Conservation (phyloP, 2,329 filamentous ascomycete species). For the Neodidymelliopsis sp. region DNA sequence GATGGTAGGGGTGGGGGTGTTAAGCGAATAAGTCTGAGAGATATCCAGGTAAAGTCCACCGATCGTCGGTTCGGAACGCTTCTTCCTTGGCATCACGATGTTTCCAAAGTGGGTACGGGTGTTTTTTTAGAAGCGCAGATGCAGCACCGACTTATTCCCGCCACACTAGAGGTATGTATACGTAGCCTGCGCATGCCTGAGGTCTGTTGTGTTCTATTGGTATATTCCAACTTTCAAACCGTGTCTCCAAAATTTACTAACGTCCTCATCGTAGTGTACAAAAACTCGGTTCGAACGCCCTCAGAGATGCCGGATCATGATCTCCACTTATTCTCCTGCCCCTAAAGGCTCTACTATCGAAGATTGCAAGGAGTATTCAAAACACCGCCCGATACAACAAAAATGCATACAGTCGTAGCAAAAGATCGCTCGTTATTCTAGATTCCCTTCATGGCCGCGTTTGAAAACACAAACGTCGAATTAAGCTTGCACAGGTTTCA, state of each 20-base stretch:
- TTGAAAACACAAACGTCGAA: neutral
- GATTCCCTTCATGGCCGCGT: slow-evolving; percentile 10
- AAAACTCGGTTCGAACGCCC: neutral
- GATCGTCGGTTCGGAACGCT: slow-evolving; percentile 25
- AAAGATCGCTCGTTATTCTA: neutral
- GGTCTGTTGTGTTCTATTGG: neutral
- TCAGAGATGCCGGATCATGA: slow-evolving; percentile 1
- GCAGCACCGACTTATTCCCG: slow-evolving; percentile 19
- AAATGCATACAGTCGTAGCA: slow-evolving; percentile 2
- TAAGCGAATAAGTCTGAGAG: neutral
- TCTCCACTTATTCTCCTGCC: neutral
- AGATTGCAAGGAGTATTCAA: slow-evolving; percentile 4
- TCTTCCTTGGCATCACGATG: slow-evolving; percentile 33
- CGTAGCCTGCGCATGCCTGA: slow-evolving; percentile 5
- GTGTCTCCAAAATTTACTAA: neutral
- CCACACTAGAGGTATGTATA: slow-evolving; percentile 11
- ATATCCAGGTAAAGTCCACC: slow-evolving; percentile 21
- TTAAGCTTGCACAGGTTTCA: slow-evolving; percentile 23
- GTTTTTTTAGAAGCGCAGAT: slow-evolving; percentile 14
- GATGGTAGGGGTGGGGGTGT: neutral
- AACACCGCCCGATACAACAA: slow-evolving; percentile 1
- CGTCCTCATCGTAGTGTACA: slow-evolving; percentile 1
- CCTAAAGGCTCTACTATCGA: neutral
- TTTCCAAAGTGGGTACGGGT: slow-evolving; percentile 21
- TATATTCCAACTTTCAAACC: slow-evolving; percentile 2